Evolutionary conservation across 2,329 filamentous ascomycete genomes (phyloP), one percentile per base, ranked within the genome.

Genomic region (Pseudofabraea citricarpa): DNA sequence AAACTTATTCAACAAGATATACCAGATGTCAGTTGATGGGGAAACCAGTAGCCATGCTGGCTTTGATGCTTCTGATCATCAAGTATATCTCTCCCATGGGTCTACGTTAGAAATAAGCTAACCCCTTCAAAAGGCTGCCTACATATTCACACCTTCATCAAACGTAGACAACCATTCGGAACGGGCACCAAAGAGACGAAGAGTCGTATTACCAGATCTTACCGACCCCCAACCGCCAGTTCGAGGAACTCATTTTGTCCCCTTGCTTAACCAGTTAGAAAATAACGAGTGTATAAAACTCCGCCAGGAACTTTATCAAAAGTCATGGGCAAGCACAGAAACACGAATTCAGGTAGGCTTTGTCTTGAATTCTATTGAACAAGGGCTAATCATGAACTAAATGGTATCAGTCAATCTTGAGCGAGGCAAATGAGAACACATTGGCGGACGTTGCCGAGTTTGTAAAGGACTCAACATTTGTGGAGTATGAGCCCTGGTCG

Each of bases 311-410:
- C 67, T 79, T 3, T 91, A 82, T 61, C 66, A 79, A 40, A 64
- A 72, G 41, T 69, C 78, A 39, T 93, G 88, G 88, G 64, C 68
- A 2, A 65, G 71, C 29, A 77, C 87, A 52, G 76, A 88, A 48
- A 61, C 65, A 36, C 74, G 77, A 20, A 83, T 90, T 40, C 74
- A 83, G 61, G 77, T 79, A 55, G 2, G 27, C 16, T 15, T 40
- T 61, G 42, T 26, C 16, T 16, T 16, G 26, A 6, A 36, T 16
- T 31, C n/a, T 36, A 18, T 24, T 40, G 26, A 55, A 64, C 31
- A 64, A 65, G 27, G 64, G 70, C 52, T 57, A 63, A 46, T 52
- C 59, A 3, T 68, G 64, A 4, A 56, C 70, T 29, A 54, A 56
- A 31, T 18, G 13, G 35, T 21, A n/a, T 31, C 46, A 83, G 75